Evolutionary conservation across 768 basidiomycete genomes (phyloP).

Genomic region (Boletus subcaerulescens): DNA sequence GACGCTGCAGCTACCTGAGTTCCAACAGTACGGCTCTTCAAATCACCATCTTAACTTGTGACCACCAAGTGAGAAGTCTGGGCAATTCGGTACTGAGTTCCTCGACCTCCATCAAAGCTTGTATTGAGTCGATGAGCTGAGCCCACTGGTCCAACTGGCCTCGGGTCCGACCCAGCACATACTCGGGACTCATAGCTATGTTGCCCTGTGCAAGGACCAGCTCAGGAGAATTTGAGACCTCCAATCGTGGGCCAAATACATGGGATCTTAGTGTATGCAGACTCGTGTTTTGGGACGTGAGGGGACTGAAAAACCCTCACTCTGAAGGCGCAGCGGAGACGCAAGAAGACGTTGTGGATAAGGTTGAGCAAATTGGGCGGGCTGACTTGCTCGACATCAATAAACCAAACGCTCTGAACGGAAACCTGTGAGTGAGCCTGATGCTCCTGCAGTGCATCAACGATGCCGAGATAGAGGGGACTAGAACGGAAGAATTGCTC

Average conservation of each 20-base stretch:
- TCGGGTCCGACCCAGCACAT: conserved; percentile 87
- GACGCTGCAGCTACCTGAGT: conserved; percentile 53
- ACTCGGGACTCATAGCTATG: conserved; percentile 88
- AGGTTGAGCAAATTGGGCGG: conserved; percentile 50
- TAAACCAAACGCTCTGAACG: conserved; percentile 64
- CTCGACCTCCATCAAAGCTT: conserved; percentile 57
- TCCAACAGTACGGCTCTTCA: conserved; percentile 58
- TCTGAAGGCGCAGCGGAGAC: conserved; percentile 50
- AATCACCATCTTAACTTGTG: conserved; percentile 66
- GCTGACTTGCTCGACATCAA: conserved; percentile 40
- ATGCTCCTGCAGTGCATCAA: conserved; percentile 65
- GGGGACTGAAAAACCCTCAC: conserved; percentile 37
- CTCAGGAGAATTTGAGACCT: conserved; percentile 81
- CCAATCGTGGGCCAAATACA: conserved; percentile 74
- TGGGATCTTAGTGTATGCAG: conserved; percentile 88
- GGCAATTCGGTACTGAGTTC: conserved; percentile 57
- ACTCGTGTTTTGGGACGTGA: conserved; percentile 86
- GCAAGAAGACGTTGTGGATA: conserved; percentile 42
- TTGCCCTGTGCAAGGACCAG: conserved; percentile 67
- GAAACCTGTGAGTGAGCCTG: conserved; percentile 46
- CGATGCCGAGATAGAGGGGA: conserved; percentile 80
- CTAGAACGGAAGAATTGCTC: conserved; percentile 78
- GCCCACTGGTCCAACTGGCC: conserved; percentile 76
- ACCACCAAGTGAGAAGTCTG: conserved; percentile 74
- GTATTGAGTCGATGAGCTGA: conserved; percentile 61